Conservation (phyloP, 495 filamentous ascomycete species). For the Penicillium ochrochloron region DNA sequence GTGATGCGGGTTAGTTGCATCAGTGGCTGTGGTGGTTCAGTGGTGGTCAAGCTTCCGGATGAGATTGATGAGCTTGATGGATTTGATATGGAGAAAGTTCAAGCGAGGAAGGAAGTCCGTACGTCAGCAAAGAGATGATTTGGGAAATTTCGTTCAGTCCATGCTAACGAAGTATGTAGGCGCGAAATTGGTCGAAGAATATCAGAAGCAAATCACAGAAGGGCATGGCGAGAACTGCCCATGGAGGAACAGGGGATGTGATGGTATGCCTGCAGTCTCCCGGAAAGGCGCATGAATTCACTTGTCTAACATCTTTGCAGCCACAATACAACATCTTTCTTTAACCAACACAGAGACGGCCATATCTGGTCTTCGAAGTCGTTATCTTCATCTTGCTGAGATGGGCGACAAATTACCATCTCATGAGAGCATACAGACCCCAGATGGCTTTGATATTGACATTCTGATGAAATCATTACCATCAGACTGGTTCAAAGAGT, state of each 20-base stretch:
- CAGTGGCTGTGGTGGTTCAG: conserved; percentile 76
- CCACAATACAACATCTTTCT: conserved; percentile 59
- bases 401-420: conserved; percentile 56
- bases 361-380: conserved; percentile 58
- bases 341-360: conserved; percentile 62
- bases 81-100: conserved; percentile 58
- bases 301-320: conserved; percentile 30
- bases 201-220: conserved; percentile 69
- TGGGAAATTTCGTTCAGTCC: not conserved
- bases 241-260: conserved; percentile 84
- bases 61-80: conserved; percentile 56
- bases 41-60: conserved; percentile 78
- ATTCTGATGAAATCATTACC: conserved; percentile 40
- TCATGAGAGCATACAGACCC: conserved; percentile 51
- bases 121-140: conserved; percentile 24
- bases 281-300: not conserved
- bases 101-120: conserved; percentile 67
- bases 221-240: conserved; percentile 83
- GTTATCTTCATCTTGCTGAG: conserved; percentile 60
- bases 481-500: conserved; percentile 28
- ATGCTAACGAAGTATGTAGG: conserved; percentile 34
- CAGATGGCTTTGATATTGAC: conserved; percentile 48
- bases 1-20: conserved; percentile 81
- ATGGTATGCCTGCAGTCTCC: conserved; percentile 58
- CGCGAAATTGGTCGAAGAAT: conserved; percentile 73